Percentiles rank a stretch among this genome's conserved stretches.
phyloP scores from a whole-genome alignment of 2,329 filamentous ascomycete species.

The Botrytis hyacinthi region DNA sequence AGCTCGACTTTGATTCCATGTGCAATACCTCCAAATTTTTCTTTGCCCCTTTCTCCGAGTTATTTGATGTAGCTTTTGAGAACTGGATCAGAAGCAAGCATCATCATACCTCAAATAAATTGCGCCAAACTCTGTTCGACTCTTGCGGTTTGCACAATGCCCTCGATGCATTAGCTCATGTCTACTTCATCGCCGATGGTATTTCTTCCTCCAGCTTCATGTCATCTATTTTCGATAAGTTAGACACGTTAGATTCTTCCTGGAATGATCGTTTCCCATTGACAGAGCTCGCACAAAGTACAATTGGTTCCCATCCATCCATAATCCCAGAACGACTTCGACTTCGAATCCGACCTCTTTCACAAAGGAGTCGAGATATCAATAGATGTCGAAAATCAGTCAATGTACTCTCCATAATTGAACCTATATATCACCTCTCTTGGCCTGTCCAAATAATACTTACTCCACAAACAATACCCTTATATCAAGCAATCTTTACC shows the following conservation, averaged over 20 bases:
- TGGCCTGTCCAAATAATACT: slow-evolving; percentile 73
- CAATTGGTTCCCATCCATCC: slow-evolving; percentile 54
- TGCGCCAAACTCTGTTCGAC: slow-evolving; percentile 66
- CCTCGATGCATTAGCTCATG: slow-evolving; percentile 63
- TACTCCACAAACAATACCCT: slow-evolving; percentile 57
- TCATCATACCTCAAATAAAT: slow-evolving; percentile 61
- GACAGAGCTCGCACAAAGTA: slow-evolving; percentile 72
- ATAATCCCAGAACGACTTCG: slow-evolving; percentile 63
- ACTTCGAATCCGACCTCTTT: slow-evolving; percentile 50
- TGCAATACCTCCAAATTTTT: slow-evolving; percentile 47
- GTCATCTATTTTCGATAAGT: slow-evolving; percentile 67
- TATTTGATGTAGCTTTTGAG: slow-evolving; percentile 70
- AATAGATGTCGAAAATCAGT: slow-evolving; percentile 57
- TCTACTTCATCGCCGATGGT: slow-evolving; percentile 79
- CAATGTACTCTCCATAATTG: slow-evolving; percentile 60
- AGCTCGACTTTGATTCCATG: slow-evolving; percentile 57
- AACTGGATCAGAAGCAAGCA: slow-evolving; percentile 76
- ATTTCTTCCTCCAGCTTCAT: slow-evolving; percentile 64
- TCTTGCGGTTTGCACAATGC: slow-evolving; percentile 65
- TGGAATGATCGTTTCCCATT: slow-evolving; percentile 84
- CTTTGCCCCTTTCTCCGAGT: slow-evolving; percentile 68
- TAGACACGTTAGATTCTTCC: slow-evolving; percentile 57
- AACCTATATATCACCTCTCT: slow-evolving; percentile 64
- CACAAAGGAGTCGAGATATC: slow-evolving; percentile 43
- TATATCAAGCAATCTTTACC: slow-evolving; percentile 71